Evolutionary conservation across 768 basidiomycete species (phyloP).

Genomic region (Gymnopilus dilepis): DNA sequence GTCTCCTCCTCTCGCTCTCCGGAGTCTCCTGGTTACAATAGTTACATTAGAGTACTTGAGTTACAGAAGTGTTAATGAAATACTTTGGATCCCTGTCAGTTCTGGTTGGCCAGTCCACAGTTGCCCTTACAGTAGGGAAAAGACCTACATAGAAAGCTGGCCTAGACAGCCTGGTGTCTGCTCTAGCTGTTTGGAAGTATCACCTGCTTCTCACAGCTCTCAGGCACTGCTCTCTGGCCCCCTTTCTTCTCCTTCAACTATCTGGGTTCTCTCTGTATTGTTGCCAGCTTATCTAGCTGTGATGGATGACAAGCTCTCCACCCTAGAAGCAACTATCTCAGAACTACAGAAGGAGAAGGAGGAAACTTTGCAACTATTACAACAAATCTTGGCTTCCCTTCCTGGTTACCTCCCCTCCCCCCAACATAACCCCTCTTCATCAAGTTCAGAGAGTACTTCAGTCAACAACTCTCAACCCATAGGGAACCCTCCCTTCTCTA

Average conservation of each 20-base stretch:
- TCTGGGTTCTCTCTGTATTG: too few relatives aligned
- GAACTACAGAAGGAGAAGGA: too few relatives aligned
- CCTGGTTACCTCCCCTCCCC: too few relatives aligned
- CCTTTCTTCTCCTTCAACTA: too few relatives aligned
- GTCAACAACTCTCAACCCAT: neutral
- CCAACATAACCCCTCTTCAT: too few relatives aligned
- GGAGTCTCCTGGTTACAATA: neutral
- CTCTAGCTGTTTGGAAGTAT: neutral
- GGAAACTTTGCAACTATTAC: too few relatives aligned
- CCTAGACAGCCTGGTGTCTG: neutral
- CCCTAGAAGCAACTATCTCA: too few relatives aligned
- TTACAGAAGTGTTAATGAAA: neutral
- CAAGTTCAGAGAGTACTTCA: neutral
- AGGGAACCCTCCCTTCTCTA: neutral
- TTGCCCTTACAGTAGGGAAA: constrained; percentile 7
- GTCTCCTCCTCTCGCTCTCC: too few relatives aligned
- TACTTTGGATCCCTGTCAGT: constrained; percentile 1
- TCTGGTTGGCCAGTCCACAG: neutral
- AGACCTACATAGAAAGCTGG: neutral
- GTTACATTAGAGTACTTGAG: neutral
- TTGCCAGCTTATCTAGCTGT: too few relatives aligned
- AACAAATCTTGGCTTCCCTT: too few relatives aligned
- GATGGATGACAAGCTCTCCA: too few relatives aligned
- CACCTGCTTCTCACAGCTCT: neutral
- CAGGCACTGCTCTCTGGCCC: too few relatives aligned